Percentiles rank a stretch among this genome's conserved stretches.
Evolutionary conservation across 257 asterid species (phyloP).

Genomic region (Nicotiana otophora): DNA sequence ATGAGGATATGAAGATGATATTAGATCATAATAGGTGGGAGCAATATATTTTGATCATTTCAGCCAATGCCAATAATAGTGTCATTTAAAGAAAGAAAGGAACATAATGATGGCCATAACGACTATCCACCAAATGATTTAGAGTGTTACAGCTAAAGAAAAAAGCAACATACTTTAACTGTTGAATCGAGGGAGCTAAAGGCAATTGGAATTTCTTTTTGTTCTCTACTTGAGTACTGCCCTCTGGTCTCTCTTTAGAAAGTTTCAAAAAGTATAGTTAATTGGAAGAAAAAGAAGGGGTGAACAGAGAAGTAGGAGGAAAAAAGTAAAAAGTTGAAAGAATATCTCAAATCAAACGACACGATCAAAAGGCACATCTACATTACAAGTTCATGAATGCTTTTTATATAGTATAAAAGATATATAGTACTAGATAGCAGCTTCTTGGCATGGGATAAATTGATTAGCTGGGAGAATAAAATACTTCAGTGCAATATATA

Average conservation of each 20-base stretch:
- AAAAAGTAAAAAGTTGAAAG: constrained; percentile 5
- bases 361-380: neutral
- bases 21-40: neutral
- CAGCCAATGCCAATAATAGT: constrained; percentile 13
- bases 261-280: constrained; percentile 25
- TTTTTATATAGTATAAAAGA: neutral
- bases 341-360: neutral
- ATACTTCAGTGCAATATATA: constrained; percentile 6
- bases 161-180: constrained; percentile 44
- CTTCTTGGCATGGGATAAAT: neutral
- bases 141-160: constrained; percentile 30
- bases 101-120: constrained; percentile 28
- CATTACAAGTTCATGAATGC: neutral
- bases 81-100: constrained; percentile 20
- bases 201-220: constrained; percentile 35
- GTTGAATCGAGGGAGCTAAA: constrained; percentile 39
- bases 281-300: constrained; percentile 23
- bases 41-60: neutral
- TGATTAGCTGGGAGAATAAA: constrained; percentile 16
- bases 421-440: neutral
- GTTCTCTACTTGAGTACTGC: constrained; percentile 19
- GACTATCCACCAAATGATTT: constrained; percentile 29
- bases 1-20: neutral
- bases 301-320: constrained; percentile 17
- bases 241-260: neutral